These are phyloP conservation scores for Mycena vulgaris DNA, from an alignment of 768 basidiomycete species.

Conservation along the genomic window DNA sequence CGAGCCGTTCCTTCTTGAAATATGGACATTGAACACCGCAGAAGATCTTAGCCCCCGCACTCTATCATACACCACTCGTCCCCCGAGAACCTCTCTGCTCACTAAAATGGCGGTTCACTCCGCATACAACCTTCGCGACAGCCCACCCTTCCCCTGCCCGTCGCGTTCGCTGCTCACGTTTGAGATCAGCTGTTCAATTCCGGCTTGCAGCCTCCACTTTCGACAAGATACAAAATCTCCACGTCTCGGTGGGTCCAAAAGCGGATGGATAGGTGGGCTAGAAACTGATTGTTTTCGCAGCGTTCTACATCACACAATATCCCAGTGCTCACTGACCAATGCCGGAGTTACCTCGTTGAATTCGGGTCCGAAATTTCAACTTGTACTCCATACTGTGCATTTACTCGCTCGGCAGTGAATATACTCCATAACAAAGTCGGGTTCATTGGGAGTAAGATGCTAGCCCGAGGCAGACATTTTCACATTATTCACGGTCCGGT, in stretches of 20 bases:
- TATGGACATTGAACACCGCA: neutral
- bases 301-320: conserved; percentile 15
- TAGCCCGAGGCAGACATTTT: too few species aligned
- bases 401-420: too few species aligned
- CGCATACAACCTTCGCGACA: neutral
- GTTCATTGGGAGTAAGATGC: too few species aligned
- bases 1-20: neutral
- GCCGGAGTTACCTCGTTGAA: too few species aligned
- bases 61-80: conserved; percentile 6
- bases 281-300: neutral
- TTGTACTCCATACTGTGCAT: too few species aligned
- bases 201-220: conserved; percentile 6
- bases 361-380: too few species aligned
- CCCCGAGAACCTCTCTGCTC: neutral
- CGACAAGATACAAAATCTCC: conserved; percentile 15
- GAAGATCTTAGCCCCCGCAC: neutral
- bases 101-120: neutral
- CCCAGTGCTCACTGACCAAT: neutral
- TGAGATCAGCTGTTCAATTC: neutral
- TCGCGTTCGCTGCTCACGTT: neutral
- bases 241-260: conserved; percentile 26
- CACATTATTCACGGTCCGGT: too few species aligned
- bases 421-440: too few species aligned
- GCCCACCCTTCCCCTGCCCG: conserved; percentile 3
- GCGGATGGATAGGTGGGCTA: neutral